phyloP scores from a whole-genome alignment of 768 basidiomycete species.

The Calocybe indica region DNA sequence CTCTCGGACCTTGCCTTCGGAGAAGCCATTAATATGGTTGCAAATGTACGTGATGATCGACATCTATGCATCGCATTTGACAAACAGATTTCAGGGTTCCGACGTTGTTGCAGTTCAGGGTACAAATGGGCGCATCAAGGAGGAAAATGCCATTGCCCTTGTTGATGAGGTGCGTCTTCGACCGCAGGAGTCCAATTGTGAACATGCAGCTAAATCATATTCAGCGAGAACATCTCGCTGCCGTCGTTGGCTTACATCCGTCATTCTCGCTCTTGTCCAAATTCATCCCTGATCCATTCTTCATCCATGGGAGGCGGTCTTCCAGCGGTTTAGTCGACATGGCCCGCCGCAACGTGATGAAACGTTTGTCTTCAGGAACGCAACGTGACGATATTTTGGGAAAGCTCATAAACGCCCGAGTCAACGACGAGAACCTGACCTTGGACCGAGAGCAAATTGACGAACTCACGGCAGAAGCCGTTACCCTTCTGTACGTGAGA shows the following conservation, averaged over 20 bases:
- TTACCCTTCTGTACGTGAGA: slow-evolving; percentile 21
- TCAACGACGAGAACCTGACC: slow-evolving; percentile 4
- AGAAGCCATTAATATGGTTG: slow-evolving; percentile 24
- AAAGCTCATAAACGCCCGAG: slow-evolving; percentile 16
- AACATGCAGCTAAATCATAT: not conserved
- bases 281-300: slow-evolving; percentile 20
- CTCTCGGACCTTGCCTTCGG: slow-evolving; percentile 28
- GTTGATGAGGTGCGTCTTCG: slow-evolving; percentile 19
- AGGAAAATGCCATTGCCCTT: slow-evolving; percentile 18
- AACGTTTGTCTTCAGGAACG: slow-evolving; percentile 13
- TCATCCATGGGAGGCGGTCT: slow-evolving; percentile 15
- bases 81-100: slow-evolving; percentile 12
- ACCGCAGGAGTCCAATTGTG: not conserved
- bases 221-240: slow-evolving; percentile 23
- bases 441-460: slow-evolving; percentile 15
- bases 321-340: slow-evolving; percentile 15
- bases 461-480: slow-evolving; percentile 20
- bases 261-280: slow-evolving; percentile 10
- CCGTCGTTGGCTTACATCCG: slow-evolving; percentile 21
- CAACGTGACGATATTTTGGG: slow-evolving; percentile 21
- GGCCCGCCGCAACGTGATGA: slow-evolving; percentile 16
- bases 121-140: slow-evolving; percentile 10
- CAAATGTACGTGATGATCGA: slow-evolving; percentile 8
- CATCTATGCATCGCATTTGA: not conserved
- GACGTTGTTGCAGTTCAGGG: slow-evolving; percentile 16